Conservation (phyloP, 176 grass and related monocot species). For the Oryza australiensis region DNA sequence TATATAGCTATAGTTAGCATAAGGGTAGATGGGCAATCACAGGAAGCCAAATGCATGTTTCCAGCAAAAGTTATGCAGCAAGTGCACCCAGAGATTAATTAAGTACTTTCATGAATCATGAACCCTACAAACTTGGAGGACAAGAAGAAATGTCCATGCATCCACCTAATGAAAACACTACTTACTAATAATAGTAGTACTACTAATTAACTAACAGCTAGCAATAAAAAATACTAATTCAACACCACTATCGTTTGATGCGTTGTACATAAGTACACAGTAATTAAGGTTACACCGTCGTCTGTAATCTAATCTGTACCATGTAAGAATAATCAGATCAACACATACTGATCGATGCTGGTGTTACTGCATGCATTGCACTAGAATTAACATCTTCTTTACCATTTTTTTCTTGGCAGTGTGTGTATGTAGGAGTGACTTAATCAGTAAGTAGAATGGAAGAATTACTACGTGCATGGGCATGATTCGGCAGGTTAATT, state of each 20-base stretch:
- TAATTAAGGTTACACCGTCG: not conserved
- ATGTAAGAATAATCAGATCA: constrained; percentile 11
- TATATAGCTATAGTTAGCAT: not conserved
- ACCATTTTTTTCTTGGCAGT: not conserved
- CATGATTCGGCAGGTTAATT: constrained; percentile 21
- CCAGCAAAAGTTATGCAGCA: constrained; percentile 14
- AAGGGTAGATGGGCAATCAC: not conserved
- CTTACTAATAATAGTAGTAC: not conserved
- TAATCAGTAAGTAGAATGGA: constrained; percentile 1
- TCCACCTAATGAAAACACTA: not conserved
- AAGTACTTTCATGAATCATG: not conserved
- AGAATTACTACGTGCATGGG: constrained; percentile 1
- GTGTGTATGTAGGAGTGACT: not conserved
- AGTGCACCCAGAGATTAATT: not conserved
- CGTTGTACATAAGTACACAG: not conserved
- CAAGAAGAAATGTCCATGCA: constrained; percentile 18
- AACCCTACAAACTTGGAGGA: constrained; percentile 22
- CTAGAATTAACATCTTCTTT: not conserved
- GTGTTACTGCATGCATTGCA: not conserved
- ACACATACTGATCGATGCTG: not conserved
- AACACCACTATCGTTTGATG: not conserved
- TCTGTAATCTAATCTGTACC: not conserved
- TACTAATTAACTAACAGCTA: not conserved
- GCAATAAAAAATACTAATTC: not conserved
- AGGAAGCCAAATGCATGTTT: not conserved